Evolutionary conservation across 2,329 filamentous ascomycete genomes (phyloP).

Genomic region (Epichloe uncinata): DNA sequence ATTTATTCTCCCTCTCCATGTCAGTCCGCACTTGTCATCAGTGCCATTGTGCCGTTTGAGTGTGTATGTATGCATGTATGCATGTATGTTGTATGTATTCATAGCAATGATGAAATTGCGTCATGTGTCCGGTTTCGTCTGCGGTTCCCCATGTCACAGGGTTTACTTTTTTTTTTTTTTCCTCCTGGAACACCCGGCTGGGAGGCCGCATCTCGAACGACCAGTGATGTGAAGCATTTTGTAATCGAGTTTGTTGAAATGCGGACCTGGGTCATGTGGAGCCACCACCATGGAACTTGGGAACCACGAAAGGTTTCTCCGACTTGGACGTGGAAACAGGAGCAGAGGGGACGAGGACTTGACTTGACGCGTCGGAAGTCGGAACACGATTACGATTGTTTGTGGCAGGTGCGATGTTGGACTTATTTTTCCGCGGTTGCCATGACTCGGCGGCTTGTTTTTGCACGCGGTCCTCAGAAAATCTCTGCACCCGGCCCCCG

Average conservation of each 20-base stretch:
- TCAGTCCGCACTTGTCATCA: neutral
- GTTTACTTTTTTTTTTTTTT: neutral
- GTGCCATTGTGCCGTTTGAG: too few species aligned
- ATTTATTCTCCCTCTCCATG: too few species aligned
- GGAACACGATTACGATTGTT: neutral
- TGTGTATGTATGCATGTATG: neutral
- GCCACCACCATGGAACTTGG: neutral
- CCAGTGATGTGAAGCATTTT: neutral
- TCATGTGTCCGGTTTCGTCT: neutral
- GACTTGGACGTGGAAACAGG: neutral
- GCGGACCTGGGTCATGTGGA: neutral
- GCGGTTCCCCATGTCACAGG: neutral
- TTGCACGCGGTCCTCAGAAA: neutral
- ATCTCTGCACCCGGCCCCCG: neutral
- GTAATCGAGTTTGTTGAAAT: neutral
- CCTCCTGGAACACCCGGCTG: neutral
- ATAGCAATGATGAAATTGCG: neutral
- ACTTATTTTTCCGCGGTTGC: neutral
- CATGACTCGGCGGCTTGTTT: constrained; percentile 4
- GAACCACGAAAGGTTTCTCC: too few species aligned
- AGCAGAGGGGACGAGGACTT: neutral
- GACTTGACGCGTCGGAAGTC: neutral
- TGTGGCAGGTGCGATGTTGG: neutral
- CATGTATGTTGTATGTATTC: neutral
- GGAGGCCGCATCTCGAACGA: neutral